phyloP scores from a whole-genome alignment of 2,329 filamentous ascomycete genomes.

The Hirsutella thompsonii region DNA sequence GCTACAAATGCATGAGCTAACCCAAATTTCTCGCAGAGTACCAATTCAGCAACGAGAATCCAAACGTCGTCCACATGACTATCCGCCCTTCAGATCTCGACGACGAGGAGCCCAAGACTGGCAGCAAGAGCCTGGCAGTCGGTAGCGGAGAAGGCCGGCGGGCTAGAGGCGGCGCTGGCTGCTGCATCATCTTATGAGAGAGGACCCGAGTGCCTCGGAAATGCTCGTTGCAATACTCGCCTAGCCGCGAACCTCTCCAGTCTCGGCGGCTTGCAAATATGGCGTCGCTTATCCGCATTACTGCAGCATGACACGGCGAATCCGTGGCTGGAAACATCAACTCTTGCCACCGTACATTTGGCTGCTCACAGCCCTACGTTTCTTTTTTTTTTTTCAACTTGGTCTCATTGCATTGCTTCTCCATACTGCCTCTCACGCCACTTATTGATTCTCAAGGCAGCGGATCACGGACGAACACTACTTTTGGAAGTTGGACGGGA shows the following conservation, averaged over 20 bases:
- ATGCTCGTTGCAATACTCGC: too few relatives aligned
- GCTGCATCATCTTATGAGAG: conserved; percentile 38
- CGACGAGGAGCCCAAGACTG: conserved; percentile 62
- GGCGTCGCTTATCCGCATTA: too few relatives aligned
- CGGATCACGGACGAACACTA: conserved; percentile 8
- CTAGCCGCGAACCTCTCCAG: too few relatives aligned
- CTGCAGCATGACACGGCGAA: too few relatives aligned
- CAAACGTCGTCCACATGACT: conserved; percentile 92
- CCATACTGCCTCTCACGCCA: not conserved
- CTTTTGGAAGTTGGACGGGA: conserved; percentile 10
- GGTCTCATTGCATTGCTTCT: not conserved
- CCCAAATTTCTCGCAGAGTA: conserved; percentile 44
- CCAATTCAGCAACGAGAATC: conserved; percentile 57
- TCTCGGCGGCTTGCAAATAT: too few relatives aligned
- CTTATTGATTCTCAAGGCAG: conserved; percentile 2
- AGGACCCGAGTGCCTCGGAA: too few relatives aligned
- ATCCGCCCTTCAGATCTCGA: conserved; percentile 78
- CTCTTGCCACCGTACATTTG: not conserved
- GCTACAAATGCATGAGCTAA: not conserved
- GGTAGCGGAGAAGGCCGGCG: conserved; percentile 26
- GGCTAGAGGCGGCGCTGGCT: conserved; percentile 25
- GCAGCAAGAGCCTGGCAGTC: conserved; percentile 36
- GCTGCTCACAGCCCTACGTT: not conserved
- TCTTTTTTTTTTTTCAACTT: not conserved
- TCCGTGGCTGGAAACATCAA: too few relatives aligned